Evolutionary conservation across 2,329 filamentous ascomycete genomes (phyloP).

Genomic region (Penicillium sp.): DNA sequence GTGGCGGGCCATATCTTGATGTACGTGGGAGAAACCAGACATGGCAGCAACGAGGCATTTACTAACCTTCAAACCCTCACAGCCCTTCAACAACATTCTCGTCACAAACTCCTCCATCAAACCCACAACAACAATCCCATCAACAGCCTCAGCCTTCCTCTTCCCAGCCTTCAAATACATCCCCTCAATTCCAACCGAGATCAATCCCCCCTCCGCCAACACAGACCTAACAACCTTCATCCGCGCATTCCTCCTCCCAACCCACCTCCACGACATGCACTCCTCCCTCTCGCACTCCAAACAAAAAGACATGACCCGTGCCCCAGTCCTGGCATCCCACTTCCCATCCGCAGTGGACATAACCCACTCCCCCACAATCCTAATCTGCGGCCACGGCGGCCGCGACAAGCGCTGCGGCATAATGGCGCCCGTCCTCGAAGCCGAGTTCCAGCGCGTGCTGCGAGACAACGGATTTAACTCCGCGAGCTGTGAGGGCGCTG

Average conservation of each 20-base stretch:
- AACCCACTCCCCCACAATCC: slow-evolving; percentile 58
- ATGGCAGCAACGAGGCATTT: background rate
- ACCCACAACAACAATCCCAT: slow-evolving; percentile 45
- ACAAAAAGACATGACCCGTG: slow-evolving; percentile 43
- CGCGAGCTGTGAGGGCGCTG: slow-evolving; percentile 16
- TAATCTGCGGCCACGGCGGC: slow-evolving; percentile 85
- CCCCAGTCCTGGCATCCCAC: slow-evolving; percentile 50
- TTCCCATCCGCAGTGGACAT: slow-evolving; percentile 68
- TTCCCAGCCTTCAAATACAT: slow-evolving; percentile 84
- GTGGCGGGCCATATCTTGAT: slow-evolving; percentile 67
- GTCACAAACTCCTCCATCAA: slow-evolving; percentile 76
- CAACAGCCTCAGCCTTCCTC: slow-evolving; percentile 65
- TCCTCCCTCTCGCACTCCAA: slow-evolving; percentile 33
- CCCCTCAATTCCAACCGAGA: slow-evolving; percentile 66
- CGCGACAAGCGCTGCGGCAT: slow-evolving; percentile 82
- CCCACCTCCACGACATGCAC: slow-evolving; percentile 37
- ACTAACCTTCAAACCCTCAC: background rate
- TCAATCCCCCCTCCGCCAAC: slow-evolving; percentile 47
- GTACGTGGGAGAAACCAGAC: slow-evolving; percentile 35
- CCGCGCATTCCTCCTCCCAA: slow-evolving; percentile 44
- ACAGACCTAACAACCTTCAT: slow-evolving; percentile 48
- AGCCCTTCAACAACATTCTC: slow-evolving; percentile 84
- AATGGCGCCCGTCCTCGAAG: slow-evolving; percentile 71
- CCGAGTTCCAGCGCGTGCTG: slow-evolving; percentile 63
- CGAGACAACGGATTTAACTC: slow-evolving; percentile 33